These are phyloP conservation scores for Aspergillus eucalypticola DNA, from an alignment of 2,329 filamentous ascomycete species.

Conservation along the genomic window DNA sequence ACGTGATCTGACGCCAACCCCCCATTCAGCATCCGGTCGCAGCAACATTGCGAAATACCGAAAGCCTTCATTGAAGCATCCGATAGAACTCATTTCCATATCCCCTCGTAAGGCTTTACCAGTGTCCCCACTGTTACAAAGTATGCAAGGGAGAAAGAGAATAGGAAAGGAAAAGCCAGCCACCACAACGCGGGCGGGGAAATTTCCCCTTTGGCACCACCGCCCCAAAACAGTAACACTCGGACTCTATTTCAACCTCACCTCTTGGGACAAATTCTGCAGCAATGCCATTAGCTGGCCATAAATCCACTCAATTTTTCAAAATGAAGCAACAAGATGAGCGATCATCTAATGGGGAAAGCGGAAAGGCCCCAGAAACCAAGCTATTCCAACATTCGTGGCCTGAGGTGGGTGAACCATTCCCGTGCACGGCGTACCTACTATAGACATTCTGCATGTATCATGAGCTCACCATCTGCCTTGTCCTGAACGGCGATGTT, in stretches of 20 bases:
- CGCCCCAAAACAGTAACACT: neutral
- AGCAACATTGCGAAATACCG: too few species aligned
- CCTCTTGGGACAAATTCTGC: constrained; percentile 1
- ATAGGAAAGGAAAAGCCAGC: neutral
- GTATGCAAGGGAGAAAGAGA: neutral
- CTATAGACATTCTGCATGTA: neutral
- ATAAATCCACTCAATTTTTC: constrained; percentile 13
- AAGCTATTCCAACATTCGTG: constrained; percentile 13
- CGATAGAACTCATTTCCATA: too few species aligned
- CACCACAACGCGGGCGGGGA: neutral
- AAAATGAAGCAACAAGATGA: constrained; percentile 22
- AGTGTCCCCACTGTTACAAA: too few species aligned
- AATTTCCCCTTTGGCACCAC: neutral
- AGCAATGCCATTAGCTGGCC: constrained; percentile 8
- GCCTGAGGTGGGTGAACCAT: constrained; percentile 23
- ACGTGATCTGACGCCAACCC: too few species aligned
- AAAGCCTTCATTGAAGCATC: too few species aligned
- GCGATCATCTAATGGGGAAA: neutral
- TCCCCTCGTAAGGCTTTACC: too few species aligned
- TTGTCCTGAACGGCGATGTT: too few species aligned
- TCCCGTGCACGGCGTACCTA: neutral
- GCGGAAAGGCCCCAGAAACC: neutral
- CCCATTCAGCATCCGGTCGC: too few species aligned
- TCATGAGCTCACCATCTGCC: too few species aligned
- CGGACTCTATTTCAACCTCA: constrained; percentile 18